These are phyloP conservation scores for Pythium periplocum DNA, from an alignment of 352 stramenopile species.

Conservation along the genomic window DNA sequence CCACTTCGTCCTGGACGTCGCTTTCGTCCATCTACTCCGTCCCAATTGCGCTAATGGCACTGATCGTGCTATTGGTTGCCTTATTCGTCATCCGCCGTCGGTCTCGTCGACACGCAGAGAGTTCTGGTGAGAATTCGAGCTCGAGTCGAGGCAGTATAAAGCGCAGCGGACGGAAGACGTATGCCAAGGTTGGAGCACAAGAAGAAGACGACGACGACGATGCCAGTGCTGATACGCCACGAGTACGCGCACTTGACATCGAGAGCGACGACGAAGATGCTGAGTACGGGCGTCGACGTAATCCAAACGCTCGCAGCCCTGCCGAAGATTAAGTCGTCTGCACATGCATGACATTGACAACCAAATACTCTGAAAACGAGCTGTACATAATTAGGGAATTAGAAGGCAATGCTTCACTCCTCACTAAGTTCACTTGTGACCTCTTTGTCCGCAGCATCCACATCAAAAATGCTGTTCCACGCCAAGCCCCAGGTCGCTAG, in stretches of 20 bases:
- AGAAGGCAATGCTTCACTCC: no score
- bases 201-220: slow-evolving; percentile 15
- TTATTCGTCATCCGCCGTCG: slow-evolving; percentile 7
- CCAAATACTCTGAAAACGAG: no score
- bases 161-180: slow-evolving; percentile 8
- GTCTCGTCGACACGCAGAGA: not conserved
- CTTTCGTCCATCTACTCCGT: slow-evolving; percentile 10
- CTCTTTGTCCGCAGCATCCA: slow-evolving; percentile 17
- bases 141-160: not conserved
- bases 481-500: slow-evolving; percentile 57
- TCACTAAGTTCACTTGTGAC: no score
- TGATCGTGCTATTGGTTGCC: slow-evolving; percentile 5
- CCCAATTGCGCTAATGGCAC: slow-evolving; percentile 7
- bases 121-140: not conserved
- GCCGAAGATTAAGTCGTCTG: no score
- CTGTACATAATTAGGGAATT: no score
- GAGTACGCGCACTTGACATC: not conserved
- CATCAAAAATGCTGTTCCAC: slow-evolving; percentile 63
- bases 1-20: slow-evolving; percentile 1
- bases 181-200: slow-evolving; percentile 16
- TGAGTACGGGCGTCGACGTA: slow-evolving; percentile 19
- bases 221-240: not conserved
- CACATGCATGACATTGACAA: no score
- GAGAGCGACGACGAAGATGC: slow-evolving; percentile 23
- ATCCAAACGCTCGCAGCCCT: no score